Percentiles rank a stretch among this genome's conserved stretches.
Evolutionary conservation across 257 asterid species (phyloP).

Genomic region (Cinchona pubescens): DNA sequence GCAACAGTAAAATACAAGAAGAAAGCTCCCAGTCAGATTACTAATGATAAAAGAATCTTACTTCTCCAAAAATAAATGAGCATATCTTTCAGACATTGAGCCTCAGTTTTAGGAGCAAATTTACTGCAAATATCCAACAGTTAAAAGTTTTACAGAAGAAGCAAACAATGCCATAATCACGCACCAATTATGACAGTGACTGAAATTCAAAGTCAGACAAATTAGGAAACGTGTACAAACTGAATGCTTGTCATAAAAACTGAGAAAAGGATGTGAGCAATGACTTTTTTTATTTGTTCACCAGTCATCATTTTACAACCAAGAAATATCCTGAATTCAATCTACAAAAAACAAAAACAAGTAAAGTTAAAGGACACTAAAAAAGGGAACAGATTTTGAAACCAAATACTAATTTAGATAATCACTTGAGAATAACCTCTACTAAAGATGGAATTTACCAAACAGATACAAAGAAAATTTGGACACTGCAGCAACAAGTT

Average conservation of each 20-base stretch:
- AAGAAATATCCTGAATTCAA: background rate
- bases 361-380: background rate
- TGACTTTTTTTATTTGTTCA: background rate
- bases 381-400: background rate
- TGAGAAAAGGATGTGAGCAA: background rate
- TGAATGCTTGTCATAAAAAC: background rate
- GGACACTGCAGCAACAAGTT: background rate
- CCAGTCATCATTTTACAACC: background rate
- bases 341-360: background rate
- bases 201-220: background rate
- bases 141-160: background rate
- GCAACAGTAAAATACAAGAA: slow-evolving; percentile 18
- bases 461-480: background rate
- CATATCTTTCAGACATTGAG: background rate
- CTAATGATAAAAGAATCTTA: background rate
- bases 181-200: background rate
- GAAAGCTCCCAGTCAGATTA: slow-evolving; percentile 5
- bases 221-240: slow-evolving; percentile 7
- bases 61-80: background rate
- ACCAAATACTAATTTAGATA: background rate
- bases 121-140: background rate
- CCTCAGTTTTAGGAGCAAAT: background rate
- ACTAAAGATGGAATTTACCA: background rate
- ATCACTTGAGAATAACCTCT: background rate
- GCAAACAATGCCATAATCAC: background rate